Conservation (phyloP, 805 yeast species). For the Naumovozyma baii region DNA sequence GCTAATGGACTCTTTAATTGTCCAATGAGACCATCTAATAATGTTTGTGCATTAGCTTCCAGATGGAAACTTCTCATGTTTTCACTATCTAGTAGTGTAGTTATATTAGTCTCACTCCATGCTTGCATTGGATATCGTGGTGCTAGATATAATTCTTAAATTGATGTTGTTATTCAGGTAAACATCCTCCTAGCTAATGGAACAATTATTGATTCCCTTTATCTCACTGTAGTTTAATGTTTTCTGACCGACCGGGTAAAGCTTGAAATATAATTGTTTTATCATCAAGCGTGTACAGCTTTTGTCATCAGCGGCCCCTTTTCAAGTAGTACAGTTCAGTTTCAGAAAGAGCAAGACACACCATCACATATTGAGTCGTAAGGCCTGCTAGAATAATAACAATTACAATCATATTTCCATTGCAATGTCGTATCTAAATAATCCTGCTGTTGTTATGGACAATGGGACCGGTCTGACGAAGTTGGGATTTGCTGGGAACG, state of each 20-base stretch:
- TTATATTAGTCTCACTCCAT: not conserved
- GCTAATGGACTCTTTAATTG: conserved; percentile 1
- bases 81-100: not conserved
- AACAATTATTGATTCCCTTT: too few species aligned
- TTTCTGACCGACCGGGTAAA: too few species aligned
- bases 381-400: not conserved
- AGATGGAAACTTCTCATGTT: not conserved
- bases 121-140: not conserved
- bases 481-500: conserved; percentile 97
- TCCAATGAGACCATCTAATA: not conserved
- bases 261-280: too few species aligned
- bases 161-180: too few species aligned
- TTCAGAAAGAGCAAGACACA: too few species aligned
- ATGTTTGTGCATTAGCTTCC: not conserved
- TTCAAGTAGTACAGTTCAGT: not conserved
- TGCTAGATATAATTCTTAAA: too few species aligned
- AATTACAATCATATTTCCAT: not conserved
- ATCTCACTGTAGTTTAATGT: too few species aligned
- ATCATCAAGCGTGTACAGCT: not conserved
- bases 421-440: conserved; percentile 55
- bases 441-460: conserved; percentile 96
- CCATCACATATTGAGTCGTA: not conserved
- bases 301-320: not conserved
- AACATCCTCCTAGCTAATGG: too few species aligned
- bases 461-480: conserved; percentile 98